Base-by-base conservation (phyloP, 2,329 filamentous ascomycete genomes). In the Hymenoscyphus albidus region DNA sequence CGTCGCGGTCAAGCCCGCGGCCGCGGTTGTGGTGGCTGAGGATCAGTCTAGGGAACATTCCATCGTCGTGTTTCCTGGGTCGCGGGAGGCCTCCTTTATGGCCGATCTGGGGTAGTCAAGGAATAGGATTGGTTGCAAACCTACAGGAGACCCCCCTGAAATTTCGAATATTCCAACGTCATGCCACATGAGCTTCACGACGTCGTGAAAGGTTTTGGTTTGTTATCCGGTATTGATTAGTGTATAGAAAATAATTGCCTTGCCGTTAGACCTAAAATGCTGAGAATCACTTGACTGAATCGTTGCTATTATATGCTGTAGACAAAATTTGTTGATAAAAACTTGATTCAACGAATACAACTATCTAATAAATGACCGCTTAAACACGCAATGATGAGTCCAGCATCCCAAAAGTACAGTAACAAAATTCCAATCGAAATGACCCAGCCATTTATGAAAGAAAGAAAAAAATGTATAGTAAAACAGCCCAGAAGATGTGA, bases 51-150 rank as follows among this genome's bases (percentile, higher is more conserved):
- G 48, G 48, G 22, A 12, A 4, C 18, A 54, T 54, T 54, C 48
- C 18, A 54, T 54, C 18, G 22, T 27, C 48, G n/a, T 54, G 48
- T 54, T 54, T 54, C 18, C 48, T 54, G 48, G 48, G 48, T 54
- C 48, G 18, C 48, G 48, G 48, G 48, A 54, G 48, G 48, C 2
- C 18, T 54, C 9, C 22, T 27, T 18, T 22, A 54, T 18, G 48
- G 48, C 48, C 48, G 48, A 27, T 54, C 48, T 54, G 48, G 48
- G 48, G 48, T 54, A 54, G 18, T 54, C 48, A 54, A 54, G 48
- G 48, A 54, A 54, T 27, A 54, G 18, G 18, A 27, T 54, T 54
- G 48, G 48, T 35, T 54, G 48, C 48, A 54, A 22, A 54, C 22
- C 18, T 27, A 18, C 18, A 54, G 48, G 9, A 27, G 22, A 27